These are phyloP conservation scores for Fraxinus sp. DNA, from an alignment of 305 asterid species.

Conservation along the genomic window DNA sequence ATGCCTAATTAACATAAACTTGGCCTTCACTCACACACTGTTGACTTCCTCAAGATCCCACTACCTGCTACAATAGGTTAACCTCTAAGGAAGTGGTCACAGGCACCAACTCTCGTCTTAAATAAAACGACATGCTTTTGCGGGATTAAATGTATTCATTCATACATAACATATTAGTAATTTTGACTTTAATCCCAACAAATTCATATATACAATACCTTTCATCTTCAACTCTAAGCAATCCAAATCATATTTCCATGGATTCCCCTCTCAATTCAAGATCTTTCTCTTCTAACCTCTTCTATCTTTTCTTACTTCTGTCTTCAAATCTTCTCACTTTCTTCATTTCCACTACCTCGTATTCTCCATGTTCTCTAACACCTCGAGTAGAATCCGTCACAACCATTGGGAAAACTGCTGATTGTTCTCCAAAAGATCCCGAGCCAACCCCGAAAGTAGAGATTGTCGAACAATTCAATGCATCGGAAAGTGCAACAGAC, in stretches of 20 bases:
- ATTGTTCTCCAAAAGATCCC: neutral
- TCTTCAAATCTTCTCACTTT: conserved; percentile 55
- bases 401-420: neutral
- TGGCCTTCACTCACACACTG: neutral
- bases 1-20: neutral
- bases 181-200: neutral
- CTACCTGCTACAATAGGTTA: neutral
- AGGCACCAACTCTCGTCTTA: neutral
- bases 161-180: neutral
- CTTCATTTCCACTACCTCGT: conserved; percentile 43
- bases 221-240: conserved; percentile 20
- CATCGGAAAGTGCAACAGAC: conserved; percentile 14
- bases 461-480: conserved; percentile 1
- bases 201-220: neutral
- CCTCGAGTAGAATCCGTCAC: conserved; percentile 1
- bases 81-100: neutral
- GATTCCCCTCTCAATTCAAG: conserved; percentile 23
- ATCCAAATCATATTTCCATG: conserved; percentile 15
- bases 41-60: neutral
- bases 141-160: neutral
- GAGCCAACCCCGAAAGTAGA: conserved; percentile 11
- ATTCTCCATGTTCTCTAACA: conserved; percentile 37
- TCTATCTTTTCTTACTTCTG: conserved; percentile 38
- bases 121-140: neutral
- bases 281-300: conserved; percentile 29